Evolutionary conservation across 2,329 filamentous ascomycete genomes (phyloP).

Genomic region (Aspergillus viridinutans): DNA sequence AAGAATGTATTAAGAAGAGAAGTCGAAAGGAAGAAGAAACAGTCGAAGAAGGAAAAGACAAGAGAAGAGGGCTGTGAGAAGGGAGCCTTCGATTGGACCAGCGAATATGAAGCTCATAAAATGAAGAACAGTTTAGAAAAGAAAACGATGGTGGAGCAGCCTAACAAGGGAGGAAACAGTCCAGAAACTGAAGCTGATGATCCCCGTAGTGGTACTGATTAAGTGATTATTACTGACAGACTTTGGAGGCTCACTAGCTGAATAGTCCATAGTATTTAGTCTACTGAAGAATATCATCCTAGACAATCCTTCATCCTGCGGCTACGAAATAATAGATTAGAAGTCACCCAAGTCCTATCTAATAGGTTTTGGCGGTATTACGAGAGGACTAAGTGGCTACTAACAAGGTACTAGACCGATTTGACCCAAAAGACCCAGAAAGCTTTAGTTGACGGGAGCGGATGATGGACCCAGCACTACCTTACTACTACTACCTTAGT

Average conservation of each 20-base stretch:
- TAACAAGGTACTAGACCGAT: background rate
- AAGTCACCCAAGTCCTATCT: background rate
- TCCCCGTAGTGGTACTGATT: background rate
- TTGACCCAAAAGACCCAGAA: background rate
- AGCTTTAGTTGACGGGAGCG: background rate
- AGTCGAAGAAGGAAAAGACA: conserved; percentile 27
- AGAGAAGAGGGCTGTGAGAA: conserved; percentile 16
- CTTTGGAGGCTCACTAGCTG: background rate
- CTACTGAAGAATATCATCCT: background rate
- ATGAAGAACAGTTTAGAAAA: background rate
- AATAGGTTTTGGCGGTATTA: background rate
- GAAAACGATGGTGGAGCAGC: conserved; percentile 1
- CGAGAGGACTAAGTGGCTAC: background rate
- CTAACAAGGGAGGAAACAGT: background rate
- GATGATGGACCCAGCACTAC: background rate
- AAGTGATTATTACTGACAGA: background rate
- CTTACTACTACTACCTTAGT: background rate
- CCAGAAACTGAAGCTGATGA: conserved; percentile 4
- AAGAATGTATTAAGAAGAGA: background rate
- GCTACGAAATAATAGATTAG: background rate
- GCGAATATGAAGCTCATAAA: background rate
- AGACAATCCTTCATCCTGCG: background rate
- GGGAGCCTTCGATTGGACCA: background rate
- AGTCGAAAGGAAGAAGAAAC: conserved; percentile 8
- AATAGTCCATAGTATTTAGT: background rate